phyloP scores from a whole-genome alignment of 2,329 filamentous ascomycete species.

The Capronia americana region DNA sequence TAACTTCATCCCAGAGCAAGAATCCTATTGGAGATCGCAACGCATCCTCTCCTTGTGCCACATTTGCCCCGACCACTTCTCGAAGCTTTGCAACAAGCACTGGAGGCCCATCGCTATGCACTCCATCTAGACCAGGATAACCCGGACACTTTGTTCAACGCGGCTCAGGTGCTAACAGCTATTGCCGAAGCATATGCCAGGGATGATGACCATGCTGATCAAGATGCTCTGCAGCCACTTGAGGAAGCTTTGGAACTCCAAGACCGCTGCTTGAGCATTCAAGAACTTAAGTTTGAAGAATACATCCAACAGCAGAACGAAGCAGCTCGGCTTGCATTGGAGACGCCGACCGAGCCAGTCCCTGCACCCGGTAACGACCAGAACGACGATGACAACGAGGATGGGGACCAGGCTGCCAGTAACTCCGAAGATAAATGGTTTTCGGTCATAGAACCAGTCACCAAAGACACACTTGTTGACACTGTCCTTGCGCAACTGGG shows the following conservation, averaged over 20 bases:
- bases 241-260: constrained; percentile 68
- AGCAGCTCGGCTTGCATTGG: constrained; percentile 22
- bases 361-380: neutral
- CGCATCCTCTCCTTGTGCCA: constrained; percentile 67
- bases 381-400: constrained; percentile 37
- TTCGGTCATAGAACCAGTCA: constrained; percentile 70
- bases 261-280: constrained; percentile 61
- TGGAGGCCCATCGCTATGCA: constrained; percentile 69
- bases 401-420: constrained; percentile 42
- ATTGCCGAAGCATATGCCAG: constrained; percentile 66
- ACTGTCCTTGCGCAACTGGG: constrained; percentile 70
- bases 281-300: constrained; percentile 58
- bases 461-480: constrained; percentile 69
- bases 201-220: constrained; percentile 54
- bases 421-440: constrained; percentile 60
- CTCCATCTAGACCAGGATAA: constrained; percentile 66
- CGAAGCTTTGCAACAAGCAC: constrained; percentile 64
- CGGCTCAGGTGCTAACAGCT: constrained; percentile 70
- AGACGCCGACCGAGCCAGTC: constrained; percentile 33
- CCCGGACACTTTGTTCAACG: constrained; percentile 73
- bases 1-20: constrained; percentile 59
- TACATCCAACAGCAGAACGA: constrained; percentile 49
- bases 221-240: constrained; percentile 59
- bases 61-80: constrained; percentile 62
- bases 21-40: constrained; percentile 72